Evolutionary conservation across 2,329 filamentous ascomycete species (phyloP).

Genomic region (Pseudocercospora eumusae): DNA sequence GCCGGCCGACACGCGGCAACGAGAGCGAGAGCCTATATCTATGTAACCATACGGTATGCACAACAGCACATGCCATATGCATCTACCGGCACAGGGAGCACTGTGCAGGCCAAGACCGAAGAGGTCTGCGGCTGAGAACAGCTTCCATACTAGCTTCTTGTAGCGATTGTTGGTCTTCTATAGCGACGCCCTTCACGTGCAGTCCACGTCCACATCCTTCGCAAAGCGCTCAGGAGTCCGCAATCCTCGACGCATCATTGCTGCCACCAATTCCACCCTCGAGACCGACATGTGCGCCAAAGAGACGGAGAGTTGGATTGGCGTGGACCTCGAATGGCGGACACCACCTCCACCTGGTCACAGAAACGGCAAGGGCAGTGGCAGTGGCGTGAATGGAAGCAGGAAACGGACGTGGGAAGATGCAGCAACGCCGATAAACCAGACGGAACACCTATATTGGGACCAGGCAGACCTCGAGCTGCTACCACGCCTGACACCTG

Average conservation of each 20-base stretch:
- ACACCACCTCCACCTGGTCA: constrained; percentile 25
- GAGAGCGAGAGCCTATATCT: background rate
- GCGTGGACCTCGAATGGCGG: constrained; percentile 28
- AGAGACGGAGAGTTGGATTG: constrained; percentile 15
- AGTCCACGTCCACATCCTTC: constrained; percentile 5
- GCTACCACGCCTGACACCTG: constrained; percentile 18
- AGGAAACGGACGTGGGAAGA: constrained; percentile 30
- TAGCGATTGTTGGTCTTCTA: constrained; percentile 1
- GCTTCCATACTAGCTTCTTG: background rate
- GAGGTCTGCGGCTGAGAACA: too few relatives aligned
- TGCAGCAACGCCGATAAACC: constrained; percentile 19
- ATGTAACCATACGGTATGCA: too few relatives aligned
- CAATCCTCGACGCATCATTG: constrained; percentile 17
- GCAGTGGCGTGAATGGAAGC: constrained; percentile 22
- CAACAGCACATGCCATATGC: too few relatives aligned
- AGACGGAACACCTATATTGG: constrained; percentile 13
- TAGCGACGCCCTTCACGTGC: background rate
- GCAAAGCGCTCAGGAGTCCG: constrained; percentile 1
- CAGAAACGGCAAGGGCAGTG: constrained; percentile 19
- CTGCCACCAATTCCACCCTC: constrained; percentile 22
- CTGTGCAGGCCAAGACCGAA: background rate
- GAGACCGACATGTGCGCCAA: constrained; percentile 19
- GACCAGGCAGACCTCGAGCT: constrained; percentile 15
- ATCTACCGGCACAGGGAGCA: too few relatives aligned
- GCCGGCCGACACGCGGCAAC: background rate